Evolutionary conservation across 495 filamentous ascomycete genomes (phyloP).

Genomic region (Tuber melanosporum): DNA sequence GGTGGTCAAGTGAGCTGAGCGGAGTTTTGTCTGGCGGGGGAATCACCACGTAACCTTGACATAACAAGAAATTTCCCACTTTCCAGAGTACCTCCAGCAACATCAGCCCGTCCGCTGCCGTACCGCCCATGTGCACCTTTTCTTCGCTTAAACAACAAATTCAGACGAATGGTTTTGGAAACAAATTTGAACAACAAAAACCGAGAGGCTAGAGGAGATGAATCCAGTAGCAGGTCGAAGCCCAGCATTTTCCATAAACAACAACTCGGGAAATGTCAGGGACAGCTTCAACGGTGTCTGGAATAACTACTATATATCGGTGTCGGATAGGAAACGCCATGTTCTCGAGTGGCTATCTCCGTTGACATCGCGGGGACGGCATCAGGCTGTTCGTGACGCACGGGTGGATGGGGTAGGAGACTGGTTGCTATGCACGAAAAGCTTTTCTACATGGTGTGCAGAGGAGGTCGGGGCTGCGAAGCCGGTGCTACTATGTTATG

Average conservation of each 20-base stretch:
- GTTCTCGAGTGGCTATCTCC: neutral
- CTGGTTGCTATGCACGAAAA: neutral
- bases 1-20: too few species aligned
- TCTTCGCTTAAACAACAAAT: too few species aligned
- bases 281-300: neutral
- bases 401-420: neutral
- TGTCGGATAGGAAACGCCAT: neutral
- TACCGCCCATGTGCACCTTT: too few species aligned
- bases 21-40: too few species aligned
- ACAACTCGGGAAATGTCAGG: neutral
- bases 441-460: neutral
- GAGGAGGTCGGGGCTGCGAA: neutral
- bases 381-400: neutral
- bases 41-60: too few species aligned
- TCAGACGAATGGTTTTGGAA: too few species aligned
- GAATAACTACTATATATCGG: neutral
- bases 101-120: too few species aligned
- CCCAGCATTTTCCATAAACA: neutral
- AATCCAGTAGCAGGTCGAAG: neutral
- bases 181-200: too few species aligned
- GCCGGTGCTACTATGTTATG: neutral
- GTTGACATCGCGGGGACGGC: neutral
- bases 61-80: too few species aligned
- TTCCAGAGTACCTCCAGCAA: too few species aligned
- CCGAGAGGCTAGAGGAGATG: neutral